Evolutionary conservation across 2,329 filamentous ascomycete species (phyloP).

Genomic region (Camillea tinctor): DNA sequence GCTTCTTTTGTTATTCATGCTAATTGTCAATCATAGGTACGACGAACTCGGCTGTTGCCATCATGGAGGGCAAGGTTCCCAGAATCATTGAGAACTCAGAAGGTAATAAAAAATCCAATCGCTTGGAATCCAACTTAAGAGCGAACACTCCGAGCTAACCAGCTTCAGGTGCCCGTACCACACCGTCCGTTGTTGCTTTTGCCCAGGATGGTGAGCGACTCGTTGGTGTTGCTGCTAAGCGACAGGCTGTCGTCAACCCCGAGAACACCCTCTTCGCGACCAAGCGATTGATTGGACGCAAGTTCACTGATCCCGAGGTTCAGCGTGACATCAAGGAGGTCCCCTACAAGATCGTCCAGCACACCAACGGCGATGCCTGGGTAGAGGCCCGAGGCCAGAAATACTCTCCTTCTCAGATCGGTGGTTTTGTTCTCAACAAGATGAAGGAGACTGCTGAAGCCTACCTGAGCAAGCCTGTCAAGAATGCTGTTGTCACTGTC

Average conservation of each 20-base stretch:
- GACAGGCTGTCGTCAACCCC: constrained; percentile 96
- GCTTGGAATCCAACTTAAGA: constrained; percentile 9
- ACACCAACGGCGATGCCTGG: constrained; percentile 96
- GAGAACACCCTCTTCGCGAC: constrained; percentile 98
- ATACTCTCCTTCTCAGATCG: constrained; percentile 97
- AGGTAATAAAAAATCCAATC: constrained; percentile 64
- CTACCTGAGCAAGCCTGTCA: constrained; percentile 84
- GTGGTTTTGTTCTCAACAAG: constrained; percentile 94
- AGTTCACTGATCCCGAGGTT: constrained; percentile 90
- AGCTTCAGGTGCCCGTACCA: constrained; percentile 74
- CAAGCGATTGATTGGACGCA: constrained; percentile 97
- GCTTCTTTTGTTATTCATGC: constrained; percentile 1
- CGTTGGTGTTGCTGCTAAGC: constrained; percentile 96
- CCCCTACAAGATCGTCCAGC: constrained; percentile 97
- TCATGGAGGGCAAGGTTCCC: constrained; percentile 95
- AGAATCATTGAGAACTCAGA: constrained; percentile 98
- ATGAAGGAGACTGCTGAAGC: constrained; percentile 99
- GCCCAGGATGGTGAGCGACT: constrained; percentile 93
- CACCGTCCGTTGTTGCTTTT: constrained; percentile 93
- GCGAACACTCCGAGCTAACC: constrained; percentile 13
- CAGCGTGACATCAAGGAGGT: constrained; percentile 98
- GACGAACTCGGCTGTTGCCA: constrained; percentile 94
- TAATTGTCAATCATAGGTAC: constrained; percentile 54
- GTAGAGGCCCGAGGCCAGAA: constrained; percentile 89
- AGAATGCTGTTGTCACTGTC: constrained; percentile 96